Conservation (phyloP, 371 early-diverging fungal genomes). For the Lichtheimia ornata region DNA sequence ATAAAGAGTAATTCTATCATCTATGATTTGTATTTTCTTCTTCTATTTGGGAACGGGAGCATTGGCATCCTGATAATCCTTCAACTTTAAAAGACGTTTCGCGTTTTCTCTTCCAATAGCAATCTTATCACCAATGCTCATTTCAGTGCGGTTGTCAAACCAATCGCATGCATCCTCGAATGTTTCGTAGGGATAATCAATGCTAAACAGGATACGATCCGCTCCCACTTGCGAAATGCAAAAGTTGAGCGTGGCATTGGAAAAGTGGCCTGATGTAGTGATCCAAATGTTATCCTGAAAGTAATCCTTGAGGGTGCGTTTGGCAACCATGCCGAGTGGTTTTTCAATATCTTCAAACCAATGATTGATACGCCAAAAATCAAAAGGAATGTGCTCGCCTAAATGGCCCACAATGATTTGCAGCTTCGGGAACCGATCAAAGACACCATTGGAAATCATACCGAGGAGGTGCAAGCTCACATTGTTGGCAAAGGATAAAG, state of each 20-base stretch:
- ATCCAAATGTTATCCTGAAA: conserved; percentile 18
- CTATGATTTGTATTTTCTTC: background rate
- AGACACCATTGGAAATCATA: conserved; percentile 12
- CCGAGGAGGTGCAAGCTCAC: conserved; percentile 12
- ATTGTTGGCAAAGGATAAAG: conserved; percentile 12
- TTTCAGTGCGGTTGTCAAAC: conserved; percentile 4
- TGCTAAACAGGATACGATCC: conserved; percentile 18
- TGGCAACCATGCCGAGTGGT: conserved; percentile 4
- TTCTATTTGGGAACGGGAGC: conserved; percentile 6
- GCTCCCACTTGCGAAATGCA: conserved; percentile 8
- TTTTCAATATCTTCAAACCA: conserved; percentile 12
- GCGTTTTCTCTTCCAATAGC: conserved; percentile 12
- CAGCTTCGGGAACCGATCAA: conserved; percentile 20
- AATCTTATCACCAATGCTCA: background rate
- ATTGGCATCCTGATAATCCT: conserved; percentile 9
- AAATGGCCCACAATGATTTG: conserved; percentile 15
- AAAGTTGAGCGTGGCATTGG: conserved; percentile 10
- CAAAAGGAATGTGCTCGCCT: conserved; percentile 13
- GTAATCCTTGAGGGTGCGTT: conserved; percentile 2
- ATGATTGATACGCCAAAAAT: conserved; percentile 12
- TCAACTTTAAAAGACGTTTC: conserved; percentile 2
- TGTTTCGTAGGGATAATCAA: conserved; percentile 15
- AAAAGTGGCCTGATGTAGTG: conserved; percentile 15
- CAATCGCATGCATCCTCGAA: conserved; percentile 8
- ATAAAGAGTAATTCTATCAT: background rate